Percentiles rank a stretch among this genome's conserved stretches.
Evolutionary conservation across 1,284 basidiomycete species (phyloP).

Genomic region (Ustilago nuda): DNA sequence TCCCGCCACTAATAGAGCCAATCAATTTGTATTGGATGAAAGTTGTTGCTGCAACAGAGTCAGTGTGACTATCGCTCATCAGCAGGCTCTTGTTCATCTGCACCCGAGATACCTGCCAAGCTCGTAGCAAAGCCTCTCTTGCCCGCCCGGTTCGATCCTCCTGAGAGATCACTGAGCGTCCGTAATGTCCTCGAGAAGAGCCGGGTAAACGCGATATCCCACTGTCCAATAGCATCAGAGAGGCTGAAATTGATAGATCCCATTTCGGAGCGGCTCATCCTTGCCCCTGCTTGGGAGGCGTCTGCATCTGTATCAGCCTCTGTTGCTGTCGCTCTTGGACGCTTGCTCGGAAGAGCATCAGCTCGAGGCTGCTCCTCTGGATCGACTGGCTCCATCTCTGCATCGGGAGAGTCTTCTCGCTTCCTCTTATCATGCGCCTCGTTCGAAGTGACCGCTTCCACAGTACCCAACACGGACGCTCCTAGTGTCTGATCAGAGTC

Average conservation of each 20-base stretch:
- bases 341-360: constrained; percentile 29
- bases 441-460: constrained; percentile 22
- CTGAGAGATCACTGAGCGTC: constrained; percentile 47
- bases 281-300: constrained; percentile 16
- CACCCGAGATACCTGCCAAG: constrained; percentile 28
- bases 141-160: constrained; percentile 11
- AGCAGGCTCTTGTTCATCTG: constrained; percentile 27
- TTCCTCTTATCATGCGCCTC: constrained; percentile 26
- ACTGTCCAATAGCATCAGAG: constrained; percentile 40
- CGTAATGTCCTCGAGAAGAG: constrained; percentile 47
- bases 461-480: constrained; percentile 34
- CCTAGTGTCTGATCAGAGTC: constrained; percentile 28
- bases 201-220: constrained; percentile 51
- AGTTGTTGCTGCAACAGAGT: background rate
- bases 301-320: constrained; percentile 18
- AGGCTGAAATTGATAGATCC: constrained; percentile 39
- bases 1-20: background rate
- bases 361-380: constrained; percentile 19
- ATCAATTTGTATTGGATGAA: background rate
- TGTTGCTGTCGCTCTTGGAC: constrained; percentile 16
- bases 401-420: constrained; percentile 12
- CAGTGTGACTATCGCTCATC: constrained; percentile 14
- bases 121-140: constrained; percentile 23
- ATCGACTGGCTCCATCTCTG: background rate
- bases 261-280: constrained; percentile 41